phyloP scores from a whole-genome alignment of 495 filamentous ascomycete species.

The Aeminium ludgeri region DNA sequence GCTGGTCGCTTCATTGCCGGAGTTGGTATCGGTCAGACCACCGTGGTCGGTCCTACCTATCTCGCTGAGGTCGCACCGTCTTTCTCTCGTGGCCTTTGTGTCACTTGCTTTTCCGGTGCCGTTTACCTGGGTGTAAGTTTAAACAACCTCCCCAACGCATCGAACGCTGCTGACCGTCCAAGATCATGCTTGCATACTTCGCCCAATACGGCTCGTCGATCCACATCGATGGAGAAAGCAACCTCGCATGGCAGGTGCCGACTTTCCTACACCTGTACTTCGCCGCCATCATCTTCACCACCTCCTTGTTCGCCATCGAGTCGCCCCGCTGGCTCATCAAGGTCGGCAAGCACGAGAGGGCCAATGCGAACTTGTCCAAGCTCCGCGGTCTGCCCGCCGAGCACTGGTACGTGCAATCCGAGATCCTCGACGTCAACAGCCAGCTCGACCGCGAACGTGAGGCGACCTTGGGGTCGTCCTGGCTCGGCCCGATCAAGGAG shows the following conservation, averaged over 20 bases:
- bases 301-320: slow-evolving; percentile 9
- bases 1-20: slow-evolving; percentile 12
- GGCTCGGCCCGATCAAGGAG: slow-evolving; percentile 29
- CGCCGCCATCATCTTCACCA: slow-evolving; percentile 14
- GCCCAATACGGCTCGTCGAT: slow-evolving; percentile 38
- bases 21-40: slow-evolving; percentile 10
- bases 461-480: slow-evolving; percentile 2
- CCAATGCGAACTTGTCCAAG: slow-evolving; percentile 30
- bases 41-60: slow-evolving; percentile 7
- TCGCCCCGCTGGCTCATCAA: slow-evolving; percentile 10
- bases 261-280: slow-evolving; percentile 20
- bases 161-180: slow-evolving; percentile 20
- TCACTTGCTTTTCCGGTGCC: slow-evolving; percentile 39
- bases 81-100: slow-evolving; percentile 3
- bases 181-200: slow-evolving; percentile 21
- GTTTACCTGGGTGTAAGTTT: slow-evolving; percentile 18
- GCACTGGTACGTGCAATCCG: slow-evolving; percentile 32
- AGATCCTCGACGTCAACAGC: slow-evolving; percentile 33
- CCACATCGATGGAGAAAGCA: slow-evolving; percentile 8
- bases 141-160: slow-evolving; percentile 16
- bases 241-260: slow-evolving; percentile 18
- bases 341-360: slow-evolving; percentile 20
- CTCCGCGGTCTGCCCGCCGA: slow-evolving; percentile 34
- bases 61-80: slow-evolving; percentile 4
- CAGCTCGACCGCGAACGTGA: slow-evolving; percentile 31